Conservation (phyloP, 2,329 filamentous ascomycete genomes). For the Sarocladium strictum region DNA sequence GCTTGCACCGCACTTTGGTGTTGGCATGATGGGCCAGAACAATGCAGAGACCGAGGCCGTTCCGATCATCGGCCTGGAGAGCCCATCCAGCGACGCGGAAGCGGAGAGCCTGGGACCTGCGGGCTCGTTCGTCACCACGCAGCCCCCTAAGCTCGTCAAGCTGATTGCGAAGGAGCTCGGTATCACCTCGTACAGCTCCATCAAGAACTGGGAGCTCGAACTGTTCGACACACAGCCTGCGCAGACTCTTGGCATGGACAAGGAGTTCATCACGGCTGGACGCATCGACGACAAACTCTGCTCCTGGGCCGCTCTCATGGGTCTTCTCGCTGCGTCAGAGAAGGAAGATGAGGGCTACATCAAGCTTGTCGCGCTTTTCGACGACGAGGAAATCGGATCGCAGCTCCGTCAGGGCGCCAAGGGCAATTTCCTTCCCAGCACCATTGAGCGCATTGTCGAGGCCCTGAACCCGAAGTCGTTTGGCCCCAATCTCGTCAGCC, state of each 20-base stretch:
- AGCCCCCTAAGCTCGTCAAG: conserved; percentile 79
- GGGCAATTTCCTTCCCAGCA: conserved; percentile 78
- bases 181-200: conserved; percentile 62
- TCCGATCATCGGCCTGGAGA: conserved; percentile 86
- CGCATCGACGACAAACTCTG: conserved; percentile 98
- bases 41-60: conserved; percentile 93
- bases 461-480: conserved; percentile 47
- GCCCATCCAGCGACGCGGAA: conserved; percentile 43
- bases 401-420: conserved; percentile 83
- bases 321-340: conserved; percentile 63
- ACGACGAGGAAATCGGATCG: conserved; percentile 94
- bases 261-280: conserved; percentile 90
- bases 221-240: conserved; percentile 88
- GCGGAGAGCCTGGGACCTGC: conserved; percentile 48
- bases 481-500: conserved; percentile 60
- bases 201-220: conserved; percentile 96
- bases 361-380: conserved; percentile 90
- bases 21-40: conserved; percentile 58
- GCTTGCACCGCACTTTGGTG: conserved; percentile 88
- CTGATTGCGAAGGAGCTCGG: conserved; percentile 75
- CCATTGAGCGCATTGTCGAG: conserved; percentile 78
- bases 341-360: conserved; percentile 59
- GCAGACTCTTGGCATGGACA: conserved; percentile 75
- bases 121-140: conserved; percentile 72
- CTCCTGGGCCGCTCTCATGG: conserved; percentile 85